These are phyloP conservation scores for Aspergillus pseudotamarii DNA, from an alignment of 2,329 filamentous ascomycete genomes.

Conservation along the genomic window DNA sequence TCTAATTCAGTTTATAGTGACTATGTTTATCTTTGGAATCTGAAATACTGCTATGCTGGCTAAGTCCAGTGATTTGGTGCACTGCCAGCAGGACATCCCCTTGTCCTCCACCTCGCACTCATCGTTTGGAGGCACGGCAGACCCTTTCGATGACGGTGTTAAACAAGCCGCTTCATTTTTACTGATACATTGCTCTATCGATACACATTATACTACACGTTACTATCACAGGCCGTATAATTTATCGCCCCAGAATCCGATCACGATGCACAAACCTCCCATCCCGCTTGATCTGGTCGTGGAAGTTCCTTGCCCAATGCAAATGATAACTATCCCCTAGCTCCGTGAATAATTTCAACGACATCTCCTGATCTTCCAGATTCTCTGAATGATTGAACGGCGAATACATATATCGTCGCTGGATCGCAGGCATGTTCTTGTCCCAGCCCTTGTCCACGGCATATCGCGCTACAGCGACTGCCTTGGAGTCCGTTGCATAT, in stretches of 20 bases:
- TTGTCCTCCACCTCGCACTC: too few species aligned
- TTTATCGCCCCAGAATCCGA: constrained; percentile 18
- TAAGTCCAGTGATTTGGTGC: too few species aligned
- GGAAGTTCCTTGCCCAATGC: constrained; percentile 24
- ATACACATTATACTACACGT: background rate
- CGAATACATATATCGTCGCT: constrained; percentile 38
- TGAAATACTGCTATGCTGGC: too few species aligned
- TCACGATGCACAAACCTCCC: constrained; percentile 32
- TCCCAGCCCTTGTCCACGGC: constrained; percentile 34
- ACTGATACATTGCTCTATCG: too few species aligned
- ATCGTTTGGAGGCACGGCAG: too few species aligned
- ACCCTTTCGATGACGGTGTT: background rate
- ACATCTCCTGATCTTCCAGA: constrained; percentile 32
- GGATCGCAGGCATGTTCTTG: constrained; percentile 22
- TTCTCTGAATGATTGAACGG: constrained; percentile 41
- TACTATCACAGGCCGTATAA: background rate
- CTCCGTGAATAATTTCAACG: constrained; percentile 19
- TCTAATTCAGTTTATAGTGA: too few species aligned
- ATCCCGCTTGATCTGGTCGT: constrained; percentile 23
- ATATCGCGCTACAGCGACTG: constrained; percentile 27
- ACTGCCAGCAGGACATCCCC: too few species aligned
- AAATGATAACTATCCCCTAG: constrained; percentile 20
- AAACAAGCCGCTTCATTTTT: too few species aligned
- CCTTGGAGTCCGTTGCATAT: constrained; percentile 35
- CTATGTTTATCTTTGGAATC: too few species aligned